These are phyloP conservation scores for Colletotrichum costaricense DNA, from an alignment of 2,329 filamentous ascomycete species.

Conservation along the genomic window DNA sequence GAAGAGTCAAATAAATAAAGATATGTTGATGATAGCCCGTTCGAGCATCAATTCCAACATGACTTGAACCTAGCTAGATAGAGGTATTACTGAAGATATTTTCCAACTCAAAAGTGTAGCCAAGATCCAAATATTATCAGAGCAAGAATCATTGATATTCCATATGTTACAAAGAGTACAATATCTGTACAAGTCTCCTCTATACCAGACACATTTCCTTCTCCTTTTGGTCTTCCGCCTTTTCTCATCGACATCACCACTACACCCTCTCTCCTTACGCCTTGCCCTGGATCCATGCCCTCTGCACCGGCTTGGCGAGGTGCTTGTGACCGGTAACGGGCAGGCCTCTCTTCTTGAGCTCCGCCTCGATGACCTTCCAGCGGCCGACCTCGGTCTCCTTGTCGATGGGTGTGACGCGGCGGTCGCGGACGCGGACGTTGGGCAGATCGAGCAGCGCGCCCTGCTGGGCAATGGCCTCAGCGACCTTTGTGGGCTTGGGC, in stretches of 20 bases:
- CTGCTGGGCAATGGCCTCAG: conserved; percentile 64
- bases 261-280: conserved; percentile 38
- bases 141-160: conserved; percentile 30
- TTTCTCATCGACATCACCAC: neutral
- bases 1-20: neutral
- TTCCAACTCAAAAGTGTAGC: no score
- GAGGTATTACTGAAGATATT: no score
- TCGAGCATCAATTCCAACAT: no score
- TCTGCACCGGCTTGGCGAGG: conserved; percentile 54
- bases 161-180: conserved; percentile 38
- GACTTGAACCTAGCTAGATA: neutral
- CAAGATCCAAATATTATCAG: neutral
- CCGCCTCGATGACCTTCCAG: conserved; percentile 83
- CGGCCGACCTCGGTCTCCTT: conserved; percentile 78
- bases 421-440: conserved; percentile 77
- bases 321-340: conserved; percentile 63
- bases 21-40: no score
- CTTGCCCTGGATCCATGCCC: conserved; percentile 54
- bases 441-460: conserved; percentile 63
- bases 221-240: neutral
- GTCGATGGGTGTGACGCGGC: conserved; percentile 76
- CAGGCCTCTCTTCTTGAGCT: conserved; percentile 72
- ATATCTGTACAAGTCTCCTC: conserved; percentile 37
- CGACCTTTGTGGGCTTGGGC: conserved; percentile 71
- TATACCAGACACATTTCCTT: conserved; percentile 21